These are phyloP conservation scores for Pythium volutum DNA, from an alignment of 352 stramenopile genomes.

Conservation along the genomic window DNA sequence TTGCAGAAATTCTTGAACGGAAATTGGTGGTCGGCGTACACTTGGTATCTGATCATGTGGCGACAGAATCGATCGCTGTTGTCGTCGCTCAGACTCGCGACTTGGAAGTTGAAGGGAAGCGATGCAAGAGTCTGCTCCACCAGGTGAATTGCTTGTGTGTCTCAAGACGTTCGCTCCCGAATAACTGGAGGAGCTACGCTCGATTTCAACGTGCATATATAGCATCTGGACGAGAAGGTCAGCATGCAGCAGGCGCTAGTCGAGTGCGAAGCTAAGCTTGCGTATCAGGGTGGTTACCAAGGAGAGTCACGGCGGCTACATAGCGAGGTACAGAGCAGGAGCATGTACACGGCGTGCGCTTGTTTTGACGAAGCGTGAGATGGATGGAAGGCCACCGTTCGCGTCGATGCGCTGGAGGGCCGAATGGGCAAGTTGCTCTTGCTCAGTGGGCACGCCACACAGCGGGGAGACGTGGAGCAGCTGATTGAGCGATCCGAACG, in stretches of 20 bases:
- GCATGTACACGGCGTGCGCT: background rate
- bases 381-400: conserved; percentile 16
- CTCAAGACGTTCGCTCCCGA: background rate
- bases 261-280: conserved; percentile 15
- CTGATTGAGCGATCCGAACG: conserved; percentile 39
- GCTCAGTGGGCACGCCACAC: conserved; percentile 32
- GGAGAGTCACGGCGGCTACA: conserved; percentile 25
- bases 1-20: background rate
- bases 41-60: background rate
- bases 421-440: conserved; percentile 36
- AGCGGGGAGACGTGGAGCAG: conserved; percentile 37
- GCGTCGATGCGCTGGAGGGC: conserved; percentile 35
- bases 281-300: conserved; percentile 26
- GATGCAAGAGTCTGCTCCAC: conserved; percentile 40
- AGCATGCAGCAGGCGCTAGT: conserved; percentile 24
- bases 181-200: too few relatives aligned
- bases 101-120: conserved; percentile 41
- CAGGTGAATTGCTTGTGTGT: conserved; percentile 21
- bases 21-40: too few relatives aligned
- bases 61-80: conserved; percentile 34
- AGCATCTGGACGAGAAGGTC: conserved; percentile 36
- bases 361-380: background rate
- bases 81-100: conserved; percentile 40
- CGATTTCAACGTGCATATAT: background rate
- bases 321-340: conserved; percentile 29